phyloP scores from a whole-genome alignment of 352 stramenopile genomes.

The Phytophthora uliginosa region DNA sequence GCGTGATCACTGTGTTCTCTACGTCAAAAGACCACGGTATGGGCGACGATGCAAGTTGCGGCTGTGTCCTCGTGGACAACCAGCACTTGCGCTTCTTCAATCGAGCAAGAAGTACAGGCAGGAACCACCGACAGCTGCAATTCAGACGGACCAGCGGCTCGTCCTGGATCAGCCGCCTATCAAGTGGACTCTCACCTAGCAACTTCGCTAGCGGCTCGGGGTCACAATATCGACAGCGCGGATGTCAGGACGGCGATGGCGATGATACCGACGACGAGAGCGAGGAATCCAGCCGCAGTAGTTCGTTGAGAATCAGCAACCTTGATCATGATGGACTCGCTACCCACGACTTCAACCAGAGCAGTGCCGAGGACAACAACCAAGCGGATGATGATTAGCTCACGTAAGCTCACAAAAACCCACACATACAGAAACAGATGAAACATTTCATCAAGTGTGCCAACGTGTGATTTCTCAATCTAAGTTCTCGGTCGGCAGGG shows the following conservation, averaged over 20 bases:
- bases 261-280: conserved; percentile 29
- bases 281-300: conserved; percentile 4
- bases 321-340: conserved; percentile 10
- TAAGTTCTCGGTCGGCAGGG: conserved; percentile 29
- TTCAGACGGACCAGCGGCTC: conserved; percentile 7
- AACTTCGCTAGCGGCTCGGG: neutral
- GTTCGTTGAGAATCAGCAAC: conserved; percentile 14
- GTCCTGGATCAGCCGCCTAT: conserved; percentile 20
- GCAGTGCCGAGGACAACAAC: conserved; percentile 34
- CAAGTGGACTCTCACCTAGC: conserved; percentile 6
- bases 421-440: neutral
- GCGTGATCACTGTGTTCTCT: conserved; percentile 78
- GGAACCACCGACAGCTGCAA: conserved; percentile 33
- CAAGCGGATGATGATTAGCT: conserved; percentile 35
- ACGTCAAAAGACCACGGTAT: conserved; percentile 81
- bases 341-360: conserved; percentile 2
- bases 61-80: conserved; percentile 75
- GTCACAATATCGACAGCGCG: neutral
- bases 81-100: conserved; percentile 72
- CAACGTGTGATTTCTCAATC: conserved; percentile 40
- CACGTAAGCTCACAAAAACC: too few relatives aligned
- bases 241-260: neutral
- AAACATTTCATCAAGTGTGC: conserved; percentile 25
- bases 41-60: conserved; percentile 66
- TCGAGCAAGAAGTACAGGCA: conserved; percentile 32